These are phyloP conservation scores for Proliferodiscus dingleyae DNA, from an alignment of 2,329 filamentous ascomycete species.

Conservation along the genomic window DNA sequence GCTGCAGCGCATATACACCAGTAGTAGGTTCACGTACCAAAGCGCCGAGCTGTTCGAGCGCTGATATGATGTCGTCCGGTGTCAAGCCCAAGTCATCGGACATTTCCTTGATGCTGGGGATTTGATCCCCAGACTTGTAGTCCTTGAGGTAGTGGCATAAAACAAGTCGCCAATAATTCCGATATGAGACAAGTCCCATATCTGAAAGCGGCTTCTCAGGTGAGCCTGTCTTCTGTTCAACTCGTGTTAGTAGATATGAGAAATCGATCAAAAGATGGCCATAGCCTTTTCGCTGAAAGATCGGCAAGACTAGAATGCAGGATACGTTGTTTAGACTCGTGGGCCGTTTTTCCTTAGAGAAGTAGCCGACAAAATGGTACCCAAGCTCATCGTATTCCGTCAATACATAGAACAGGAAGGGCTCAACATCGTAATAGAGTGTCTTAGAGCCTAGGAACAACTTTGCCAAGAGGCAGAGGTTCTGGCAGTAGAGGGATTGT, in stretches of 20 bases:
- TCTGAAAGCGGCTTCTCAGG: constrained; percentile 97
- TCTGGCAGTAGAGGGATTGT: constrained; percentile 98
- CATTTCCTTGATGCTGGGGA: constrained; percentile 60
- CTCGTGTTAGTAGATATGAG: constrained; percentile 89
- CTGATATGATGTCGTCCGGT: constrained; percentile 91
- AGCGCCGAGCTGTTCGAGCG: constrained; percentile 82
- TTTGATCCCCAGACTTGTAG: constrained; percentile 46
- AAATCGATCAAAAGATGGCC: constrained; percentile 97
- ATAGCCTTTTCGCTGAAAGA: constrained; percentile 95
- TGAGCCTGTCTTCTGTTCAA: constrained; percentile 89
- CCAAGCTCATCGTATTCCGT: constrained; percentile 88
- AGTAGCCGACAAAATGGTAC: constrained; percentile 98
- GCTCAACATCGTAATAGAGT: constrained; percentile 95
- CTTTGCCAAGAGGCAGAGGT: constrained; percentile 91
- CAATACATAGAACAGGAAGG: constrained; percentile 95
- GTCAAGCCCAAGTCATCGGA: constrained; percentile 93
- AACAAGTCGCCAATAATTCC: constrained; percentile 92
- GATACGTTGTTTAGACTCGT: constrained; percentile 97
- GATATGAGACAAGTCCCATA: constrained; percentile 95
- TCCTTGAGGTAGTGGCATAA: constrained; percentile 78
- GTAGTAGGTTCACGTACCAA: constrained; percentile 87
- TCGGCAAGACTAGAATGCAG: constrained; percentile 91
- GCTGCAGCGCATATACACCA: constrained; percentile 79
- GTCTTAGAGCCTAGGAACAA: constrained; percentile 98
- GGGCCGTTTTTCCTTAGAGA: constrained; percentile 95